Evolutionary conservation across 2,329 filamentous ascomycete genomes (phyloP).

Genomic region (Calonectria pteridis): DNA sequence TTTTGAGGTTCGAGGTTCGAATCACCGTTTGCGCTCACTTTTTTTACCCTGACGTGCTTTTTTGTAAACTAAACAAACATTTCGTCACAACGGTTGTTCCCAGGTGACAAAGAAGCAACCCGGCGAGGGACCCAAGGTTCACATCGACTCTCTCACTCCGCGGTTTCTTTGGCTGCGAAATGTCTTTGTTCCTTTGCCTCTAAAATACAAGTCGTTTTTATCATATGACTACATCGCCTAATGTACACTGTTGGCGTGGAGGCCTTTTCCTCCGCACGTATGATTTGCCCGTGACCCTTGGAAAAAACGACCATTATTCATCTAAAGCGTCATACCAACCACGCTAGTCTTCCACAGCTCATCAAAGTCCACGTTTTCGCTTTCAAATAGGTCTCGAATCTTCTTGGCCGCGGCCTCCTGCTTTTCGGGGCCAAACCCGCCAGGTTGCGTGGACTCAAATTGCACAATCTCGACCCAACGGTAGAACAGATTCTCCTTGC

Average conservation of each 20-base stretch:
- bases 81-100: not conserved
- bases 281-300: not conserved
- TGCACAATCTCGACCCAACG: slow-evolving; percentile 94
- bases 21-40: not conserved
- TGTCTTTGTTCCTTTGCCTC: not conserved
- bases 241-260: not conserved
- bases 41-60: not conserved
- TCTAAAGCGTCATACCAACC: slow-evolving; percentile 3
- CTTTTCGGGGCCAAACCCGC: slow-evolving; percentile 80
- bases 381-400: slow-evolving; percentile 80
- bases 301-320: not conserved
- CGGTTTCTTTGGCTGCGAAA: not conserved
- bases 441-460: slow-evolving; percentile 83
- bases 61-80: not conserved
- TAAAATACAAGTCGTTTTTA: not conserved
- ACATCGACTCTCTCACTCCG: not conserved
- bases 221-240: not conserved
- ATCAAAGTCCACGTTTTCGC: slow-evolving; percentile 85
- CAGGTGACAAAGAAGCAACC: not conserved
- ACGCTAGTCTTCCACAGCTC: slow-evolving; percentile 76
- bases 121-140: not conserved
- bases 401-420: slow-evolving; percentile 80
- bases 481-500: slow-evolving; percentile 91
- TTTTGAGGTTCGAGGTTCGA: slow-evolving; percentile 11
- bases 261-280: too few species aligned